A percentile compares a stretch with the other conserved stretches of the same genome.
Evolutionary conservation across 768 basidiomycete genomes (phyloP).

Genomic region (Kwoniella bestiolae): DNA sequence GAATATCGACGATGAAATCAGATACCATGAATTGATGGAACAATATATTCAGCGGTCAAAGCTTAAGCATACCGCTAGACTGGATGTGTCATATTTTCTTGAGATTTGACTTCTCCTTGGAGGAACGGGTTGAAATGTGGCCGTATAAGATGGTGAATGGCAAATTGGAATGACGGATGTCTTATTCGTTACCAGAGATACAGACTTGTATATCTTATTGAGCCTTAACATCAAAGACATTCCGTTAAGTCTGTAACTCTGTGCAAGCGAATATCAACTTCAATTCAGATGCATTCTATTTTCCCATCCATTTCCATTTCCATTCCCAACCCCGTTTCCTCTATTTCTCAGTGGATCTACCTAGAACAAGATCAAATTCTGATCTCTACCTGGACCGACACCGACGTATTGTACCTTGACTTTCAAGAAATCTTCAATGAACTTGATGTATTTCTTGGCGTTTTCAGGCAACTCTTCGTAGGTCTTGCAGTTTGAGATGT

Average conservation of each 20-base stretch:
- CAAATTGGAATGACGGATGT: no score
- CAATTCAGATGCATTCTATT: background rate
- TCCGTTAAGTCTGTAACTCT: no score
- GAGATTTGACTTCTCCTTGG: no score
- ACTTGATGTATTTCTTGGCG: constrained; percentile 82
- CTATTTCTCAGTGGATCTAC: background rate
- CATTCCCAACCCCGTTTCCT: background rate
- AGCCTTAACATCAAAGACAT: no score
- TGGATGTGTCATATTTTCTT: no score
- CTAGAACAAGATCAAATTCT: constrained; percentile 64
- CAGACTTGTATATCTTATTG: no score
- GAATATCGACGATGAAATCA: background rate
- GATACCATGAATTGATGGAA: no score
- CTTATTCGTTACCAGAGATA: no score
- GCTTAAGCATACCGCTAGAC: no score
- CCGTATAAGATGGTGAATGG: no score
- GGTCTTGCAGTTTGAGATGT: constrained; percentile 67
- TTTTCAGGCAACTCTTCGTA: constrained; percentile 80
- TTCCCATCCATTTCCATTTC: background rate
- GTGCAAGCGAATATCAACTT: background rate
- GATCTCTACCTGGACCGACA: constrained; percentile 82
- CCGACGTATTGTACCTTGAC: constrained; percentile 90
- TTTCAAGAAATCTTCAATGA: constrained; percentile 75
- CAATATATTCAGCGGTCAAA: no score
- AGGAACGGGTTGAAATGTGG: no score